Percentiles rank a stretch among this genome's conserved stretches.
Evolutionary conservation across 2,329 filamentous ascomycete species (phyloP).

Genomic region (Mycocentrospora acerina): DNA sequence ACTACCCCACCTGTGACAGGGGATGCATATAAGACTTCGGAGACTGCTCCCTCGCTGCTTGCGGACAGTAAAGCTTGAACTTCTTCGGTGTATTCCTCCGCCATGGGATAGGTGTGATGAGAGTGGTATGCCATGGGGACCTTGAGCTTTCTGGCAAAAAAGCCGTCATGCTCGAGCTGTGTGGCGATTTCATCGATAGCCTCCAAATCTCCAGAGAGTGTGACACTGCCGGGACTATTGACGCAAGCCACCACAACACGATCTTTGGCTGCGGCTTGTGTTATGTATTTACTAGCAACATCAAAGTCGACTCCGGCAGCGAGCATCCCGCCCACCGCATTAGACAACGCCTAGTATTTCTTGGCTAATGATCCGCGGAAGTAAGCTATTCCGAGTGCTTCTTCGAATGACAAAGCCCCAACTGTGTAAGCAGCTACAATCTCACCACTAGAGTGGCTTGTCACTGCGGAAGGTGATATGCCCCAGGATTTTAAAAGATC

Average conservation of each 20-base stretch:
- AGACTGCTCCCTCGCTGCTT: too few species aligned
- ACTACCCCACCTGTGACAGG: background rate
- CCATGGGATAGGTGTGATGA: constrained; percentile 41
- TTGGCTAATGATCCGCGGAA: constrained; percentile 1
- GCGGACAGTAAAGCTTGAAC: too few species aligned
- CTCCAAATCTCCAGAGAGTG: constrained; percentile 46
- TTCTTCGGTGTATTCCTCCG: constrained; percentile 11
- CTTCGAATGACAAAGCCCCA: constrained; percentile 7
- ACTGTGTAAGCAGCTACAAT: constrained; percentile 23
- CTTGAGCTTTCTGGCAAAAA: constrained; percentile 44
- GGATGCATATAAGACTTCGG: too few species aligned
- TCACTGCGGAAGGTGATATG: constrained; percentile 12
- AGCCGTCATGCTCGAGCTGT: constrained; percentile 35
- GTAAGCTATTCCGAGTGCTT: constrained; percentile 5
- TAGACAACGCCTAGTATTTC: background rate
- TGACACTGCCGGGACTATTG: constrained; percentile 46
- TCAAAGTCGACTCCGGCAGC: constrained; percentile 1
- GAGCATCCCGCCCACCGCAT: constrained; percentile 3
- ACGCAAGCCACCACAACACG: constrained; percentile 14
- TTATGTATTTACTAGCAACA: constrained; percentile 1
- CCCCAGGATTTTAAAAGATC: constrained; percentile 10
- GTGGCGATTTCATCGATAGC: constrained; percentile 37
- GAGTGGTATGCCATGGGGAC: constrained; percentile 50
- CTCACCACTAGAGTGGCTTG: constrained; percentile 25
- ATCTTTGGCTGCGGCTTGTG: background rate